Evolutionary conservation across 441 rosid genomes (phyloP).

Genomic region (Erysimum cheiri): DNA sequence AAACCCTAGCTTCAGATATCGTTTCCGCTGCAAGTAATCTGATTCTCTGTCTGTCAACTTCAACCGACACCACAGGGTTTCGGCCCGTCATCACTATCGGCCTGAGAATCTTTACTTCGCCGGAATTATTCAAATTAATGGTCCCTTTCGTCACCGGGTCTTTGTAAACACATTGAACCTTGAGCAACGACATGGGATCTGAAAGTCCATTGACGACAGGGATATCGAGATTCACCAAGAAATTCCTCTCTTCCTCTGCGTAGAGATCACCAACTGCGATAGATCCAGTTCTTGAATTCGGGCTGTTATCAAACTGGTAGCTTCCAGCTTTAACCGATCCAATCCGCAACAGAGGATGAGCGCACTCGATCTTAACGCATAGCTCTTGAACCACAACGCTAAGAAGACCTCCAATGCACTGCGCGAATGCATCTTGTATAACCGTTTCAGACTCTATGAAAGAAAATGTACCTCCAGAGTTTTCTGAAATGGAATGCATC

Average conservation of each 20-base stretch:
- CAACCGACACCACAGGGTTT: slow-evolving; percentile 54
- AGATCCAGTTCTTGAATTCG: slow-evolving; percentile 52
- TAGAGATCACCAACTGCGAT: slow-evolving; percentile 71
- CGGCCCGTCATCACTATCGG: slow-evolving; percentile 42
- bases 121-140: slow-evolving; percentile 43
- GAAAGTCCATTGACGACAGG: slow-evolving; percentile 49
- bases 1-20: slow-evolving; percentile 70
- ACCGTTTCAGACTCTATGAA: slow-evolving; percentile 75
- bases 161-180: slow-evolving; percentile 53
- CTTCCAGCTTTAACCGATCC: slow-evolving; percentile 69
- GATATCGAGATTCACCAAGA: slow-evolving; percentile 63
- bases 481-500: slow-evolving; percentile 75
- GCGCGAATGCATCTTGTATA: slow-evolving; percentile 84
- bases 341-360: slow-evolving; percentile 47
- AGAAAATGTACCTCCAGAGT: slow-evolving; percentile 77
- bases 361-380: slow-evolving; percentile 55
- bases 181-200: slow-evolving; percentile 54
- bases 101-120: slow-evolving; percentile 61
- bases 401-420: slow-evolving; percentile 81
- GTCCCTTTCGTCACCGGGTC: slow-evolving; percentile 62
- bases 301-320: slow-evolving; percentile 45
- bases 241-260: slow-evolving; percentile 80
- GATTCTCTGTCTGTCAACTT: slow-evolving; percentile 71
- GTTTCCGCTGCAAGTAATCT: slow-evolving; percentile 73
- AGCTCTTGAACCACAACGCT: slow-evolving; percentile 77